Base-by-base conservation (phyloP, 2,329 filamentous ascomycete species). In the Calonectria crousiana region DNA sequence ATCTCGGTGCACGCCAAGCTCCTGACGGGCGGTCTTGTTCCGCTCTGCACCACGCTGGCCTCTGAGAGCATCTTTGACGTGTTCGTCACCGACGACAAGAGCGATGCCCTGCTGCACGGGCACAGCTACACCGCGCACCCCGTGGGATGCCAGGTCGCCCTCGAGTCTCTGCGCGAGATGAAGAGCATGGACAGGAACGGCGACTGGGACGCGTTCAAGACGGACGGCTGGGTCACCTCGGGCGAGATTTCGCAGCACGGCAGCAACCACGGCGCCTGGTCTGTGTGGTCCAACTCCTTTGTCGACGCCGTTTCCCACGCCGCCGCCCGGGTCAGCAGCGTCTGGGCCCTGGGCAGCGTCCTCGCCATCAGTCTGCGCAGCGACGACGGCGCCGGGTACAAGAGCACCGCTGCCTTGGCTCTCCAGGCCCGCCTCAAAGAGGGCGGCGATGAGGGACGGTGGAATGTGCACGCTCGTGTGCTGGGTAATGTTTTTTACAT, bases 91-190 rank as follows among this genome's bases (percentile, higher is more conserved):
- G 87, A 90, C 1, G 92, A 95, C 64, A 97, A 97, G 85, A 92
- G 90, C 0, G 94, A 96, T 77, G 95, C 95, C 0, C 84, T 97
- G 6, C 86, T 97, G 4, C 95, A 97, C 78, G 95, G 95, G 0
- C 95, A 97, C 82, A 96, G 94, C 82, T 97, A 97, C 84, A 97
- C 95, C 0, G 95, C 95, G 0, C 95, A 97, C 83, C 90, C 95
- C 0, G 90, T 97, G 1, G 95, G 95, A 0, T 97, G 95, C 78
- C 91, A 93, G 56, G 94, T 97, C 0, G 95, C 93, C 0, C 87
- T 93, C n/a, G 90, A 91, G 66, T 92, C 92, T 1, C 82, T 97
- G 11, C 82, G 84, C 11, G 87, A 88, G 49, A 90, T 96, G 88
- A 82, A 87, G 56, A 80, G 84, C 1, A 90, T 95, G 86, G 91